A percentile compares a stretch with the other conserved stretches of the same genome.
Evolutionary conservation across 2,329 filamentous ascomycete species (phyloP).

Genomic region (Erysiphe neolycopersici): DNA sequence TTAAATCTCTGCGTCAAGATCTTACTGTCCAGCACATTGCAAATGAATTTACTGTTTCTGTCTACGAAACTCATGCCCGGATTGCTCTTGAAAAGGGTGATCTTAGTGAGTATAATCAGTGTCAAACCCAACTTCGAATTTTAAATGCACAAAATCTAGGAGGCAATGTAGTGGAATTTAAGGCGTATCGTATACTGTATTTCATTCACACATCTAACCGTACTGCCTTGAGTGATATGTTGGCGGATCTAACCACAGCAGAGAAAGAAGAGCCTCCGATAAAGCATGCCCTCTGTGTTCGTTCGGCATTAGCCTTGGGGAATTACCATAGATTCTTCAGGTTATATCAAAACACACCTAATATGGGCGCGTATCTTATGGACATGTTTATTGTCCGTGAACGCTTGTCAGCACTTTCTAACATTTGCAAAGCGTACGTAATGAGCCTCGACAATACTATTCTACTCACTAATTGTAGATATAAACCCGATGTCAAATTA

Average conservation of each 20-base stretch:
- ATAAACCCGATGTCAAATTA: conserved; percentile 71
- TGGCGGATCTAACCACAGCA: conserved; percentile 96
- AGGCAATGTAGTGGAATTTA: conserved; percentile 83
- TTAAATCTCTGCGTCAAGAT: conserved; percentile 95
- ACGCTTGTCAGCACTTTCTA: conserved; percentile 67
- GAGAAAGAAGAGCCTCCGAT: conserved; percentile 69
- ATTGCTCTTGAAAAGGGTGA: conserved; percentile 97
- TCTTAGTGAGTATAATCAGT: conserved; percentile 99
- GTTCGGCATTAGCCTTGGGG: conserved; percentile 70
- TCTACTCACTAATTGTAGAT: conserved; percentile 36
- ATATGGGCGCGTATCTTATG: conserved; percentile 96
- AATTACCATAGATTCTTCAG: conserved; percentile 98
- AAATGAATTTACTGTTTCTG: conserved; percentile 83
- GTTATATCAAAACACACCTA: conserved; percentile 77
- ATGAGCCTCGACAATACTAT: background rate
- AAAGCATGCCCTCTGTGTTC: conserved; percentile 74
- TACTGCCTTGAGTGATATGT: conserved; percentile 88
- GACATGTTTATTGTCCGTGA: conserved; percentile 96
- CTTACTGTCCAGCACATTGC: conserved; percentile 93
- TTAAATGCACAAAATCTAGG: conserved; percentile 70
- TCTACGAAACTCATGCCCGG: conserved; percentile 92
- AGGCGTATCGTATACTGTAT: conserved; percentile 98
- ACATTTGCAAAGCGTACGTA: conserved; percentile 83
- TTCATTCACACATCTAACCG: conserved; percentile 98
- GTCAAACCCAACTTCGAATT: conserved; percentile 87